phyloP scores from a whole-genome alignment of 1,139 yeast species.

The Yarrowia galli region DNA sequence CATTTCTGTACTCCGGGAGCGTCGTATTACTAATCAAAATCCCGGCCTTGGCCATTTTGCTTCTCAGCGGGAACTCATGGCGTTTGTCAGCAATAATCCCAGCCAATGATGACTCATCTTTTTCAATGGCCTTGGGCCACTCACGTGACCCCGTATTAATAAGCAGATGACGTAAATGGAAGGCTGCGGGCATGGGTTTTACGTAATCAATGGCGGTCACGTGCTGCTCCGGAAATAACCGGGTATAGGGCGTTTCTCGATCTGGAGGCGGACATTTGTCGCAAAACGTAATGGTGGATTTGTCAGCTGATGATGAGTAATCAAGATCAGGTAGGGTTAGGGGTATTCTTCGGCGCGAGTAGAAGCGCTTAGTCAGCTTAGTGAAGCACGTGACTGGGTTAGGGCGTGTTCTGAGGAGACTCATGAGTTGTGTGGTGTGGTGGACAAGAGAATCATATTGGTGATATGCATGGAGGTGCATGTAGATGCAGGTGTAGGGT shows the following conservation, averaged over 20 bases:
- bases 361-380: background rate
- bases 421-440: too few species aligned
- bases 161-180: constrained; percentile 64
- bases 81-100: constrained; percentile 38
- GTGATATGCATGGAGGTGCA: too few species aligned
- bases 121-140: constrained; percentile 68
- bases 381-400: too few species aligned
- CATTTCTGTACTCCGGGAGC: constrained; percentile 27
- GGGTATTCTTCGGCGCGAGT: background rate
- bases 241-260: constrained; percentile 10
- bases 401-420: too few species aligned
- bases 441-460: too few species aligned
- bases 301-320: background rate
- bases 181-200: constrained; percentile 53
- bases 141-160: constrained; percentile 55
- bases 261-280: constrained; percentile 28
- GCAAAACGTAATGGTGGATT: constrained; percentile 9
- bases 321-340: constrained; percentile 5
- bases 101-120: constrained; percentile 56
- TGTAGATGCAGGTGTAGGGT: too few species aligned
- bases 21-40: constrained; percentile 53
- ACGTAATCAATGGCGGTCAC: constrained; percentile 14
- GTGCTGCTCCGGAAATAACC: background rate
- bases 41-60: constrained; percentile 61
- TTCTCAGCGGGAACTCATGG: constrained; percentile 43